Percentiles rank a stretch among this genome's conserved stretches.
These are phyloP conservation scores for Gaultheria prostrata DNA, from an alignment of 148 eudicot genomes.

Conservation along the genomic window DNA sequence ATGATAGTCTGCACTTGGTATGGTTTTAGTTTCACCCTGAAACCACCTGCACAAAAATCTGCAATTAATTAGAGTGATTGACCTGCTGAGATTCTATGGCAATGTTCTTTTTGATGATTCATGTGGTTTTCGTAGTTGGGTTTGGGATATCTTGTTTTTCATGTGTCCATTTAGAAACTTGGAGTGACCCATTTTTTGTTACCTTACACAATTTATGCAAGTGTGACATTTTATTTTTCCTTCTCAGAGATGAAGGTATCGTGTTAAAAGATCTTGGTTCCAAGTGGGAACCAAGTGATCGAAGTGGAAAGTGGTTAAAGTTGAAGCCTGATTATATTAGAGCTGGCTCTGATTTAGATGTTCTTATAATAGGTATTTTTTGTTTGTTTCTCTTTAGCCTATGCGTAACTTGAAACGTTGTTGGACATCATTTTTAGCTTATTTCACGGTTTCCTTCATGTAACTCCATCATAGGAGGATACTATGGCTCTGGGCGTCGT, in stretches of 20 bases:
- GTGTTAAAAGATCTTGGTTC: slow-evolving; percentile 83
- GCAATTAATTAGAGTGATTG: not conserved
- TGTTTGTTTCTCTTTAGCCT: not conserved
- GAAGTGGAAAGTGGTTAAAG: slow-evolving; percentile 88
- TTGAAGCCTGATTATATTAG: slow-evolving; percentile 81
- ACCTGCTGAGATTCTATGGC: not conserved
- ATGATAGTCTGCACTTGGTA: not conserved
- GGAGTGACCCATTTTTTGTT: not conserved
- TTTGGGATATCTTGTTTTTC: not conserved
- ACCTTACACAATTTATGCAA: slow-evolving; percentile 4
- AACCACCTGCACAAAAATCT: not conserved
- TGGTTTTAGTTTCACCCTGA: not conserved
- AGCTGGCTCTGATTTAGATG: slow-evolving; percentile 92
- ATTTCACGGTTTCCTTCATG: not conserved
- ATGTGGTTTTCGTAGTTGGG: not conserved
- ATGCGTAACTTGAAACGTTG: not conserved
- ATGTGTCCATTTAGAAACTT: not conserved
- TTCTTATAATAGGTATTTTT: slow-evolving; percentile 62
- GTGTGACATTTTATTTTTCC: slow-evolving; percentile 2
- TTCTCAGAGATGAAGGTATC: slow-evolving; percentile 76
- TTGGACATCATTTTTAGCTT: slow-evolving; percentile 9
- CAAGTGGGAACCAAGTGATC: slow-evolving; percentile 96
- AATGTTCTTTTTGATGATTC: not conserved
- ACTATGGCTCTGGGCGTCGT: slow-evolving; percentile 93
- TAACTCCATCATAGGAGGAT: slow-evolving; percentile 58